Base-by-base conservation (phyloP, 148 eudicot species). In the Chenopodium quinoa region DNA sequence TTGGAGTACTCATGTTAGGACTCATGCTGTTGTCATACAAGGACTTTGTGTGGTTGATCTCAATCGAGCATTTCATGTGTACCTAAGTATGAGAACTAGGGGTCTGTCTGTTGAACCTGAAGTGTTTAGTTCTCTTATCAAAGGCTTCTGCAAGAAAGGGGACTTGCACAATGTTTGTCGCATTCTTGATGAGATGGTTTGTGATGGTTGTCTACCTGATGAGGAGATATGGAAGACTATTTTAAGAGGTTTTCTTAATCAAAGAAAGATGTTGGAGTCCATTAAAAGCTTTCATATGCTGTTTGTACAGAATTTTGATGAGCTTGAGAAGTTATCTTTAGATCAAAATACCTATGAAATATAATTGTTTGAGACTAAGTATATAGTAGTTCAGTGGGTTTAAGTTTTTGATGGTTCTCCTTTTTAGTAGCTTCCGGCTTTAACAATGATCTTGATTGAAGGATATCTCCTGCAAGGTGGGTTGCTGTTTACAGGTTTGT, bases 191-290 rank as follows among this genome's bases (percentile, higher is more conserved):
- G 98, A 96, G 87, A 94, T 96, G 98, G 87, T 92, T 72, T 37
- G 87, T 80, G 93, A 94, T 87, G 98, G 99, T 31, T 96, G 98
- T 86, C 72, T 88, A 83, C 99, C 99, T 44, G 86, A 84, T 67
- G 80, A 87, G 88, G 92, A 69, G 77, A 86, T 84, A 67, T 96
- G 99, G 99, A 83, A 54, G 63, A 82, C 75, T 25, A 46, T 92
- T 58, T 71, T 97, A 63, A 74, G 71, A 84, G 89, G 88, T 73
- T 89, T 90, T 84, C 90, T 88, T 91, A 91, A 91, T 77, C 79
- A 85, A 70, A 82, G 58, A 80, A 90, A 86, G 85, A 89, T 80
- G 52, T 81, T 68, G 72, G 89, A 89, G 82, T 86, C 92, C 80
- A 83, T 88, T 82, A 90, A 90, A 79, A 71, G 77, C 23, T 75